Percentiles rank a stretch among this genome's conserved stretches.
Conservation (phyloP, 169 alveolate species). For the Plasmodium vinckei region DNA sequence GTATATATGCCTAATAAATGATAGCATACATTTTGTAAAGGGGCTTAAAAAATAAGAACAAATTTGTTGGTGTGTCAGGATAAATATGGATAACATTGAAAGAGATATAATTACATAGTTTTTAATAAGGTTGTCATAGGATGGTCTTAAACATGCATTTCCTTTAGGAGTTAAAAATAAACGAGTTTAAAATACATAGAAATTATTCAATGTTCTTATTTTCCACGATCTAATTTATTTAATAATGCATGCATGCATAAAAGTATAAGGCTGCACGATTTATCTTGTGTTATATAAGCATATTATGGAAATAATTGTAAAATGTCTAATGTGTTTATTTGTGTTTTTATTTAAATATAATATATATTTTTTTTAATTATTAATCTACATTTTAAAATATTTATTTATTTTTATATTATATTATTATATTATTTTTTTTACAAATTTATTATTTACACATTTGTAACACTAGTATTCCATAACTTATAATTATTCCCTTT, state of each 20-base stretch:
- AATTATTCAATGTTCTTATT: not conserved
- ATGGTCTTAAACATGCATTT: no score
- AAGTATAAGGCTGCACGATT: not conserved
- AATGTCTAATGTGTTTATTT: not conserved
- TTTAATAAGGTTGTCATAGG: no score
- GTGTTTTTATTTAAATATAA: not conserved
- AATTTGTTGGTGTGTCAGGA: not conserved
- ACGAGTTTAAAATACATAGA: not conserved
- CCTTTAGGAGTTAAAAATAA: not conserved
- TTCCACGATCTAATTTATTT: slow-evolving; percentile 14
- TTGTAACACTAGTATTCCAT: no score
- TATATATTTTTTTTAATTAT: not conserved
- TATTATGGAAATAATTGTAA: not conserved
- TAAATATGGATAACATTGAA: not conserved
- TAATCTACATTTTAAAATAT: not conserved
- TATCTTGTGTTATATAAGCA: not conserved
- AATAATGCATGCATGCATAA: slow-evolving; percentile 42
- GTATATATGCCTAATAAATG: not conserved
- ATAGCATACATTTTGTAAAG: no score
- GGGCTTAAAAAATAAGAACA: not conserved
- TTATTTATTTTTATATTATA: not conserved
- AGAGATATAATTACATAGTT: not conserved
- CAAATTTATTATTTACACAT: no score
- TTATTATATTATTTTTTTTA: no score
- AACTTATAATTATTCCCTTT: no score